A percentile compares a stretch with the other conserved stretches of the same genome.
Conservation (phyloP, 805 yeast species). For the Cyberlindnera americana region DNA sequence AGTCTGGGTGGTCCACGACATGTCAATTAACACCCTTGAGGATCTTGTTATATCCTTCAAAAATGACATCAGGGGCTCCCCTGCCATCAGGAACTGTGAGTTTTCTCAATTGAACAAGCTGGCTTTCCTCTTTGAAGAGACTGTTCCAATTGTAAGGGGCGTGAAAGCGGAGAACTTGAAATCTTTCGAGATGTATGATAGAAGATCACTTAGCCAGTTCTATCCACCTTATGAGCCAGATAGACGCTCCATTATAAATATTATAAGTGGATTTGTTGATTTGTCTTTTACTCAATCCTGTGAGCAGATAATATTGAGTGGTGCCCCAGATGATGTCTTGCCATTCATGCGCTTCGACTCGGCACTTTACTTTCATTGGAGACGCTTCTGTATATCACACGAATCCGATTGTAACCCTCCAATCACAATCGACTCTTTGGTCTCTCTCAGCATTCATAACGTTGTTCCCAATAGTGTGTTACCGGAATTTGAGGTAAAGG, state of each 20-base stretch:
- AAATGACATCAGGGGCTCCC: slow-evolving; percentile 1
- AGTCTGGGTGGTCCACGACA: slow-evolving; percentile 5
- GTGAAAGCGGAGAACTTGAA: background rate
- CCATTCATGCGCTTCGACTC: background rate
- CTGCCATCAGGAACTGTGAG: slow-evolving; percentile 4
- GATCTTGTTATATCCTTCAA: slow-evolving; percentile 4
- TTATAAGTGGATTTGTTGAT: slow-evolving; percentile 4
- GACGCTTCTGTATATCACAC: slow-evolving; percentile 5
- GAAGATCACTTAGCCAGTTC: slow-evolving; percentile 2
- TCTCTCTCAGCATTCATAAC: background rate
- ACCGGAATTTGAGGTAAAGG: background rate
- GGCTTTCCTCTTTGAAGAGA: slow-evolving; percentile 3
- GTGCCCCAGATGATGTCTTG: slow-evolving; percentile 8
- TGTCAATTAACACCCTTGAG: slow-evolving; percentile 1
- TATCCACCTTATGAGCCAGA: slow-evolving; percentile 6
- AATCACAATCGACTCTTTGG: background rate
- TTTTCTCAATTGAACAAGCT: slow-evolving; percentile 1
- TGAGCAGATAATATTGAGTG: slow-evolving; percentile 3
- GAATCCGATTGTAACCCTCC: background rate
- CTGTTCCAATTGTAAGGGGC: slow-evolving; percentile 5
- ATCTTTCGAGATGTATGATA: slow-evolving; percentile 6
- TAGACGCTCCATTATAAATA: slow-evolving; percentile 2
- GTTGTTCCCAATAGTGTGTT: slow-evolving; percentile 2
- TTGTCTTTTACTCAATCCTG: slow-evolving; percentile 3
- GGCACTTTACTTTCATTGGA: slow-evolving; percentile 3